Evolutionary conservation across 2,329 filamentous ascomycete species (phyloP).

Genomic region (Neofusicoccum sp.): DNA sequence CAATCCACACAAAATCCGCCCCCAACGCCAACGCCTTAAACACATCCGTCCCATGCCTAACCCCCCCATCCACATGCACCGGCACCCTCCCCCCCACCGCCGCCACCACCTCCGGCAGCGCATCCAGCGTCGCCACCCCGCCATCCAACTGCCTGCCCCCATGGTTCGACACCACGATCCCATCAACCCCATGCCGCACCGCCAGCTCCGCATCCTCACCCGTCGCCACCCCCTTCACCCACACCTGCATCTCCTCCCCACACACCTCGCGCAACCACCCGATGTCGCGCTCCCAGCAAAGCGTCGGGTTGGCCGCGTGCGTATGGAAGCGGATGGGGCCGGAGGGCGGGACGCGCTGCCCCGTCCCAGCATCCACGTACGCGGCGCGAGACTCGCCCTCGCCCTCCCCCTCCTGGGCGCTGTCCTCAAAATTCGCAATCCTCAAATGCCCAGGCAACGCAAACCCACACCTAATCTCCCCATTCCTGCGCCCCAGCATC

Average conservation of each 20-base stretch:
- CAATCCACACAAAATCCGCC: constrained; percentile 51
- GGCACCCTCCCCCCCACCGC: constrained; percentile 49
- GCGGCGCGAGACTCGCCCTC: constrained; percentile 64
- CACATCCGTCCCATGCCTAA: constrained; percentile 61
- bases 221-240: constrained; percentile 31
- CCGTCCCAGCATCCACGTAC: constrained; percentile 55
- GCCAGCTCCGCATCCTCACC: constrained; percentile 43
- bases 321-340: background rate
- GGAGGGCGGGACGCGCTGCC: constrained; percentile 34
- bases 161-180: constrained; percentile 56
- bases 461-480: constrained; percentile 47
- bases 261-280: constrained; percentile 45
- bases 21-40: constrained; percentile 57
- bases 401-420: constrained; percentile 56
- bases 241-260: constrained; percentile 21
- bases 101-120: constrained; percentile 39
- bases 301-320: constrained; percentile 14
- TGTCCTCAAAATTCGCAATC: constrained; percentile 31
- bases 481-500: constrained; percentile 56
- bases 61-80: constrained; percentile 59
- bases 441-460: constrained; percentile 18
- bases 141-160: constrained; percentile 59
- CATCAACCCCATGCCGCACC: constrained; percentile 42
- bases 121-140: constrained; percentile 53
- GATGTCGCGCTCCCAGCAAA: constrained; percentile 49